phyloP scores from a whole-genome alignment of 805 yeast species.

The Suhomyces sp. region DNA sequence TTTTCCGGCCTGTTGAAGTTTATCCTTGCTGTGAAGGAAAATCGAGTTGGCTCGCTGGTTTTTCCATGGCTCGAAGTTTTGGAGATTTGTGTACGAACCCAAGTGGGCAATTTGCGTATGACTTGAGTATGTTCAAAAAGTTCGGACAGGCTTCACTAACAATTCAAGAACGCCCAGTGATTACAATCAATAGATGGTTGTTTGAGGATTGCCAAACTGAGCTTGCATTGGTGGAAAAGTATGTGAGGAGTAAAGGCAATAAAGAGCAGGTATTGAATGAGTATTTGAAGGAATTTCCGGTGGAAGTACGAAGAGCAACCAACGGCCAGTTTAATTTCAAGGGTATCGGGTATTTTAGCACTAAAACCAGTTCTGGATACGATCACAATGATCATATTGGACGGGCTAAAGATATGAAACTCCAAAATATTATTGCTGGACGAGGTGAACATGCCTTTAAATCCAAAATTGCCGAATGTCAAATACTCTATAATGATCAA shows the following conservation, averaged over 20 bases:
- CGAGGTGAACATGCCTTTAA: constrained; percentile 22
- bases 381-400: neutral
- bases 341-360: constrained; percentile 2
- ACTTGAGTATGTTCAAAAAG: constrained; percentile 10
- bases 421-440: constrained; percentile 28
- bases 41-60: constrained; percentile 37
- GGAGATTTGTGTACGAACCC: constrained; percentile 29
- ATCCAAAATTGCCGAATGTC: constrained; percentile 24
- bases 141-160: constrained; percentile 13
- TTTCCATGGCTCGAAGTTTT: constrained; percentile 40
- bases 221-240: constrained; percentile 17
- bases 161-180: constrained; percentile 17
- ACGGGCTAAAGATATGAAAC: constrained; percentile 16
- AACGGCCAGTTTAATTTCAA: constrained; percentile 2
- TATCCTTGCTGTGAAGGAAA: constrained; percentile 42
- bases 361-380: neutral
- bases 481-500: constrained; percentile 17
- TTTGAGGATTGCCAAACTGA: constrained; percentile 31
- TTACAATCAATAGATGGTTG: constrained; percentile 34
- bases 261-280: neutral
- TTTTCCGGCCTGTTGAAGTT: constrained; percentile 41
- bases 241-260: too few relatives aligned
- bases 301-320: too few relatives aligned
- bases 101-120: constrained; percentile 15
- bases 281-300: neutral